Conservation (phyloP, 495 filamentous ascomycete genomes). For the Hypoxylon rickii region DNA sequence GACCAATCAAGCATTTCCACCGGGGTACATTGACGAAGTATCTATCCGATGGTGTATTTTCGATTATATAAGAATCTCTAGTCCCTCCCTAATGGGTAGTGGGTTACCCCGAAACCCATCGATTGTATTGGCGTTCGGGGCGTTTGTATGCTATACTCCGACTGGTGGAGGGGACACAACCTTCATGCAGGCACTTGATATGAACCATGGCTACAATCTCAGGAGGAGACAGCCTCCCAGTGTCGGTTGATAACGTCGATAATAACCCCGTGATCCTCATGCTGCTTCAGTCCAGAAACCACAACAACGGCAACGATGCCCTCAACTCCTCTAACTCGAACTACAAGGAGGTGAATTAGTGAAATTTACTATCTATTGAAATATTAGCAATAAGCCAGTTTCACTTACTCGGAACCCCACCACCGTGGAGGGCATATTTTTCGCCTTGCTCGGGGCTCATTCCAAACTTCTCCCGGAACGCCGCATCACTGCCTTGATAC, state of each 20-base stretch:
- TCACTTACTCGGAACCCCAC: constrained; percentile 61
- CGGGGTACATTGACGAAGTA: background rate
- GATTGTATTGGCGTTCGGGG: no score
- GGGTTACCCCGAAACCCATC: no score
- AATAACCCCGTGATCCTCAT: constrained; percentile 77
- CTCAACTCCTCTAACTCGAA: constrained; percentile 70
- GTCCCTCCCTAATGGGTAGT: no score
- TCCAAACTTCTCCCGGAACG: constrained; percentile 62
- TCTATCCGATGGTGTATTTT: background rate
- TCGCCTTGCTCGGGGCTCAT: constrained; percentile 56
- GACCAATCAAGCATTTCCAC: no score
- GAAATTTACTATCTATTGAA: no score
- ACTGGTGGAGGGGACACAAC: no score
- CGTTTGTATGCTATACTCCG: no score
- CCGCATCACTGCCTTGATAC: constrained; percentile 59
- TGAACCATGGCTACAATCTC: no score
- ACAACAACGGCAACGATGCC: constrained; percentile 74
- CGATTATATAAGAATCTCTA: no score
- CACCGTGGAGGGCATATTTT: constrained; percentile 76
- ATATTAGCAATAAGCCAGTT: background rate
- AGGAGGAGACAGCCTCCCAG: no score
- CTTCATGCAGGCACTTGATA: no score
- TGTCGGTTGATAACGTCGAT: constrained; percentile 65
- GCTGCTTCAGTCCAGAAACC: constrained; percentile 75
- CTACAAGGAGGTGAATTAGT: constrained; percentile 9